A percentile compares a stretch with the other conserved stretches of the same genome.
phyloP scores from a whole-genome alignment of 148 eudicot genomes.

The Cornus controversa region DNA sequence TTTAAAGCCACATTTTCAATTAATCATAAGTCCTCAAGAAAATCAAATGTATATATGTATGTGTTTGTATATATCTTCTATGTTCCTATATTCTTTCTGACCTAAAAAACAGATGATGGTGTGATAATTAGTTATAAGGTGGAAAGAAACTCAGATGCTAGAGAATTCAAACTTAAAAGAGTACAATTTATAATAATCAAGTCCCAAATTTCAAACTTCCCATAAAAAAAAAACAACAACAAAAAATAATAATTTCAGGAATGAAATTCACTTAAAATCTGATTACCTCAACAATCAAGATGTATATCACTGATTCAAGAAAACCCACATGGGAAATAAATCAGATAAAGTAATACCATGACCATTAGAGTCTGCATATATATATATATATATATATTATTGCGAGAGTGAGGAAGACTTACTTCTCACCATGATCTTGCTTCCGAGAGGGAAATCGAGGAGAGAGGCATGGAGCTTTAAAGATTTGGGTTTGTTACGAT shows the following conservation, averaged over 20 bases:
- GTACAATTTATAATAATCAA: too few species aligned
- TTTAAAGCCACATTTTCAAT: too few species aligned
- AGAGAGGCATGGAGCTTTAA: constrained; percentile 24
- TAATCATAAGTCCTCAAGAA: too few species aligned
- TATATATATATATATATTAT: background rate
- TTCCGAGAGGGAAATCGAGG: constrained; percentile 35
- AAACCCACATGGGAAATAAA: background rate
- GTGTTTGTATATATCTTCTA: background rate
- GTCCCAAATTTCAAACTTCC: background rate
- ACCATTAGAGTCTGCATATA: background rate
- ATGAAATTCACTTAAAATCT: too few species aligned
- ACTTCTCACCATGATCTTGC: constrained; percentile 50
- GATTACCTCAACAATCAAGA: background rate
- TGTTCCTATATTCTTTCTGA: background rate
- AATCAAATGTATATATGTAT: too few species aligned
- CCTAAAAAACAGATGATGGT: background rate
- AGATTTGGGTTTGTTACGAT: background rate
- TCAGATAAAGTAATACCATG: too few species aligned
- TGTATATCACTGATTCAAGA: background rate
- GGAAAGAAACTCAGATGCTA: background rate
- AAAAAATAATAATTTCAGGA: too few species aligned
- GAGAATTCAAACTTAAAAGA: background rate
- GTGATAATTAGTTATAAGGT: background rate
- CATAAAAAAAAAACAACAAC: too few species aligned
- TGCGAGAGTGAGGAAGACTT: constrained; percentile 10